Evolutionary conservation across 352 stramenopile genomes (phyloP).

Genomic region (Phytopythium boreale): DNA sequence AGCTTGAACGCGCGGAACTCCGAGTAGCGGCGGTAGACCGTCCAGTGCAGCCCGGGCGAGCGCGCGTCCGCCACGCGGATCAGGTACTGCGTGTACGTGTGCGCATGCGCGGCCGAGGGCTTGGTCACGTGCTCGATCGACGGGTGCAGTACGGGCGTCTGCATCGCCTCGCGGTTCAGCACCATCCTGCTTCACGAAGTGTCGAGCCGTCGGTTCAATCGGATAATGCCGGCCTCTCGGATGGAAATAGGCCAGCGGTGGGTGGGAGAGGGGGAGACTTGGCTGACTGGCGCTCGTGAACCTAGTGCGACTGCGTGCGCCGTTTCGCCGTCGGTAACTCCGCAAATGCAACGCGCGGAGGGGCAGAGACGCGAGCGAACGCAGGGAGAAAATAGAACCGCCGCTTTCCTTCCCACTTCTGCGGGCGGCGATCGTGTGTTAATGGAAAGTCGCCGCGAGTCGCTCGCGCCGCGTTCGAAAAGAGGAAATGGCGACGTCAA

Average conservation of each 20-base stretch:
- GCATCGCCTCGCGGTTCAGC: conserved; percentile 17
- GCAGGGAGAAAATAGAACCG: too few species aligned
- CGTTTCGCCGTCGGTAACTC: not conserved
- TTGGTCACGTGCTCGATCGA: conserved; percentile 80
- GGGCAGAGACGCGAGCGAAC: too few species aligned
- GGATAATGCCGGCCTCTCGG: not conserved
- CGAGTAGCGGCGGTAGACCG: conserved; percentile 81
- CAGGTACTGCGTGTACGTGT: conserved; percentile 81
- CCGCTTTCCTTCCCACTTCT: too few species aligned
- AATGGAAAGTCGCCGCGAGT: too few species aligned
- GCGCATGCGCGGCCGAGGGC: conserved; percentile 44
- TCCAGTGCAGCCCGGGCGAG: conserved; percentile 66
- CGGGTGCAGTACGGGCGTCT: conserved; percentile 62
- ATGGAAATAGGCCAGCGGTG: not conserved
- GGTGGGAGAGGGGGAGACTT: not conserved
- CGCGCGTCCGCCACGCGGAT: conserved; percentile 84
- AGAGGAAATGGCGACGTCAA: too few species aligned
- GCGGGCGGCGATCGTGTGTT: too few species aligned
- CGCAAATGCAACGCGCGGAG: not conserved
- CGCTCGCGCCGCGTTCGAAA: too few species aligned
- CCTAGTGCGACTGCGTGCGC: not conserved
- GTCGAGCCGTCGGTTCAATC: not conserved
- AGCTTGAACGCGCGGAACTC: conserved; percentile 79
- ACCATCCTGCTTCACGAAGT: conserved; percentile 11
- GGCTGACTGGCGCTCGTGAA: not conserved